phyloP scores from a whole-genome alignment of 129 eudicot species.

The Artemisia tridentata region DNA sequence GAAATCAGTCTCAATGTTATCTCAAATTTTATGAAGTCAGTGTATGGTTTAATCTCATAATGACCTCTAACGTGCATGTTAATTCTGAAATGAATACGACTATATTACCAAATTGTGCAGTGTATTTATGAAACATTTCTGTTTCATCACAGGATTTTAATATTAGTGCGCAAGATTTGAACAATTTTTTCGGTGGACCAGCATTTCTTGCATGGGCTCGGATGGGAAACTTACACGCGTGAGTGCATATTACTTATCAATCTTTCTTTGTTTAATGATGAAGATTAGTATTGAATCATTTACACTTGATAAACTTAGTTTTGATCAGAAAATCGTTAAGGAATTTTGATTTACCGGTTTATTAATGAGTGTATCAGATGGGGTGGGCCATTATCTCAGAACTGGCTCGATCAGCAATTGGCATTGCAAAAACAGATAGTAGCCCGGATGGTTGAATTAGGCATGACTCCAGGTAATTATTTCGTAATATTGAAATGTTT shows the following conservation, averaged over 20 bases:
- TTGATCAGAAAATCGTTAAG: not conserved
- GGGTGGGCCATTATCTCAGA: conserved; percentile 97
- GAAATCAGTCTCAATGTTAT: not conserved
- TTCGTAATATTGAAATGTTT: conserved; percentile 3
- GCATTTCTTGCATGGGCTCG: conserved; percentile 99
- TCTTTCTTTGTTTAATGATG: not conserved
- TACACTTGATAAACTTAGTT: not conserved
- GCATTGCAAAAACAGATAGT: conserved; percentile 73
- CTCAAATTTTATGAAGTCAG: not conserved
- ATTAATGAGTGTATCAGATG: conserved; percentile 50
- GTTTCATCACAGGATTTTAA: conserved; percentile 56
- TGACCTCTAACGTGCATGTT: too few relatives aligned
- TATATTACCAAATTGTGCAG: conserved; percentile 2
- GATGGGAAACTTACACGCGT: conserved; percentile 98
- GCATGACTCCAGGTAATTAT: conserved; percentile 95
- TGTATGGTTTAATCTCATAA: not conserved
- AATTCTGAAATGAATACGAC: too few relatives aligned
- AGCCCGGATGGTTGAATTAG: conserved; percentile 79
- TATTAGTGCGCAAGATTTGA: conserved; percentile 60
- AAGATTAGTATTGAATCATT: not conserved
- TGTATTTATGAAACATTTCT: conserved; percentile 9
- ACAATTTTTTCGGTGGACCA: conserved; percentile 95
- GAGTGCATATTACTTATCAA: conserved; percentile 25
- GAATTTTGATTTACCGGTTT: not conserved
- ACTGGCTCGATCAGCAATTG: conserved; percentile 81